Evolutionary conservation across 1,284 basidiomycete genomes (phyloP).

Genomic region (Bondarzewia mesenterica): DNA sequence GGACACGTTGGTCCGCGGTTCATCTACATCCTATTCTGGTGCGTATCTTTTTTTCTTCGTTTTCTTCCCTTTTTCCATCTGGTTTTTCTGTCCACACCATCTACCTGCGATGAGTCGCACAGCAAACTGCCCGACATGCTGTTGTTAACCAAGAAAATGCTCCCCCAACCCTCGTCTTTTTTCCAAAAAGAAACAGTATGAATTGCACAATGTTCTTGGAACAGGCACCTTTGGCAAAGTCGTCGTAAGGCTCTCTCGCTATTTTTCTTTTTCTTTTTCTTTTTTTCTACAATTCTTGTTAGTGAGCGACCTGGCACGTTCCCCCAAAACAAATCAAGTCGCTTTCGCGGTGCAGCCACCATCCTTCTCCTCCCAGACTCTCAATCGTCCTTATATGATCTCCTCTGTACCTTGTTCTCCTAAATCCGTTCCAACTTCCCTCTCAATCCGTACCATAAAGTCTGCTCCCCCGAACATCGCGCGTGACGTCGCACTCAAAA

Average conservation of each 20-base stretch:
- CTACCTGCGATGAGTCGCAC: too few species aligned
- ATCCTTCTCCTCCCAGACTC: slow-evolving; percentile 2
- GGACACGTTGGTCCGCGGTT: too few species aligned
- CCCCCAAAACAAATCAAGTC: slow-evolving; percentile 47
- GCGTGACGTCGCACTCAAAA: slow-evolving; percentile 80
- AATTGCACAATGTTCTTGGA: slow-evolving; percentile 67
- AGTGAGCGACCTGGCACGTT: slow-evolving; percentile 70
- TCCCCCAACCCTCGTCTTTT: slow-evolving; percentile 81
- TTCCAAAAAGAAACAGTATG: slow-evolving; percentile 76
- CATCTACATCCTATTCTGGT: too few species aligned
- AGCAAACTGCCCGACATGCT: neutral
- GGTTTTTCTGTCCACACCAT: too few species aligned
- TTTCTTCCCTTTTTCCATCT: too few species aligned
- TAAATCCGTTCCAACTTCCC: neutral
- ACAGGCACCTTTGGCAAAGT: slow-evolving; percentile 85
- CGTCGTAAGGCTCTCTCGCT: slow-evolving; percentile 45
- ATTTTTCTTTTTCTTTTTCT: neutral
- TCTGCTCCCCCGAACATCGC: too few species aligned
- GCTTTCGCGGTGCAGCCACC: slow-evolving; percentile 23
- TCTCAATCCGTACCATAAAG: too few species aligned
- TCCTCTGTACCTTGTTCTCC: neutral
- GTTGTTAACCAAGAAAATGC: slow-evolving; percentile 26
- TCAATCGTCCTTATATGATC: slow-evolving; percentile 2
- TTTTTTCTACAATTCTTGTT: neutral
- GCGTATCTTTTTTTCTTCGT: too few species aligned